Evolutionary conservation across 1,139 yeast genomes (phyloP).

Genomic region (Taiozyma sp.): DNA sequence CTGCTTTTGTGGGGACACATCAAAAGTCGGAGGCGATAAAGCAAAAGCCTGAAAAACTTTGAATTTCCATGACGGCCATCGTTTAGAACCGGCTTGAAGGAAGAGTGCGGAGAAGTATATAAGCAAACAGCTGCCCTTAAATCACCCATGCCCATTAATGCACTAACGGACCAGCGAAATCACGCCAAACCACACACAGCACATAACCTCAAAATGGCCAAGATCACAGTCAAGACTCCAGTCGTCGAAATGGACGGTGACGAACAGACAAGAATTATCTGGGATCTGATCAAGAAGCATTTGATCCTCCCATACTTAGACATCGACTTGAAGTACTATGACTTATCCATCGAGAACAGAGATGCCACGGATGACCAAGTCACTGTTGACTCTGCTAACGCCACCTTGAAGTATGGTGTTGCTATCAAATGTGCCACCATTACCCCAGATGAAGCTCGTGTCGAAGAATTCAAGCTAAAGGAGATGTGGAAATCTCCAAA

Average conservation of each 20-base stretch:
- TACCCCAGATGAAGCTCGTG: conserved; percentile 81
- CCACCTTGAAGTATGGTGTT: conserved; percentile 70
- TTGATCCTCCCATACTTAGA: conserved; percentile 67
- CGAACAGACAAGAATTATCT: conserved; percentile 82
- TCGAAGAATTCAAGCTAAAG: conserved; percentile 64
- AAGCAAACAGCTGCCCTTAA: neutral
- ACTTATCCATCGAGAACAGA: conserved; percentile 64
- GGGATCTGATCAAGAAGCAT: conserved; percentile 69
- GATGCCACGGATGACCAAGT: conserved; percentile 70
- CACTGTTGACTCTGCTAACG: conserved; percentile 71
- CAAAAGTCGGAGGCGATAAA: neutral
- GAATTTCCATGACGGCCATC: neutral
- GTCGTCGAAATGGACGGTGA: conserved; percentile 83
- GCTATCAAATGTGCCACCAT: conserved; percentile 85
- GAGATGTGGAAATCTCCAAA: conserved; percentile 87
- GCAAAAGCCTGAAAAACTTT: neutral
- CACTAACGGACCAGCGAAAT: neutral
- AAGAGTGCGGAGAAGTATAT: neutral
- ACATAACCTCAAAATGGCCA: conserved; percentile 19
- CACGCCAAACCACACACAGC: neutral
- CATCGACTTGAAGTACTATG: conserved; percentile 70
- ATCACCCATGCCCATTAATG: neutral
- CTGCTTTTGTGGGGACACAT: neutral
- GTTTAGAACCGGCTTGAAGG: neutral
- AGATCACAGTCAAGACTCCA: conserved; percentile 65